Evolutionary conservation across 1,284 basidiomycete species (phyloP).

Genomic region (Microbotryum scabiosae): DNA sequence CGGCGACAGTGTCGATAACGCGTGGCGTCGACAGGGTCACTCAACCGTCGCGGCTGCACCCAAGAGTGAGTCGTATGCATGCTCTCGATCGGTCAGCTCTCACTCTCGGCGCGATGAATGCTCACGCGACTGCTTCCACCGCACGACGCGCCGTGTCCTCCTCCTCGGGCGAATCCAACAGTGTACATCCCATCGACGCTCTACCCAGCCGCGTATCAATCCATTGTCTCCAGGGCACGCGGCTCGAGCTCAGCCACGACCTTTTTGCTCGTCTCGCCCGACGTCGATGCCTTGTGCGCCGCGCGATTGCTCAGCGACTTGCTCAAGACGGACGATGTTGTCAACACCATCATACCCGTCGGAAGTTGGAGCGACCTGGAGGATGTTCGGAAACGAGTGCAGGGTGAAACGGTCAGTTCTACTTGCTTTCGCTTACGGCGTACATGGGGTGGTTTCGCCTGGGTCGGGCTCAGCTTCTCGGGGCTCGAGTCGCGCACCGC

Average conservation of each 20-base stretch:
- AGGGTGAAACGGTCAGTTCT: slow-evolving; percentile 58
- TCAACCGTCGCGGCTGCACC: too few relatives aligned
- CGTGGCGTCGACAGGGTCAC: too few relatives aligned
- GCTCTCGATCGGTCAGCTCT: too few relatives aligned
- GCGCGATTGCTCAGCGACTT: slow-evolving; percentile 80
- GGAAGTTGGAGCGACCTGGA: slow-evolving; percentile 73
- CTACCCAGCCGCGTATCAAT: slow-evolving; percentile 19
- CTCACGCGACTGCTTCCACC: too few relatives aligned
- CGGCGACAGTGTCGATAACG: too few relatives aligned
- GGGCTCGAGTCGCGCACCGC: too few relatives aligned
- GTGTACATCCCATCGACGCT: slow-evolving; percentile 17
- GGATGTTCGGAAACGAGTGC: slow-evolving; percentile 57
- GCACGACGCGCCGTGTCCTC: neutral
- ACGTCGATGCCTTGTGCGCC: slow-evolving; percentile 84
- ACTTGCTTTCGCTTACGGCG: neutral
- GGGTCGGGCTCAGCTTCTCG: too few relatives aligned
- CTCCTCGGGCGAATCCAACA: neutral
- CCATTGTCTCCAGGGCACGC: slow-evolving; percentile 23
- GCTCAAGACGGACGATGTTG: slow-evolving; percentile 86
- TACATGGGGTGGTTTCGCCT: too few relatives aligned
- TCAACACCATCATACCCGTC: slow-evolving; percentile 84
- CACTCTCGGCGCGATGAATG: too few relatives aligned
- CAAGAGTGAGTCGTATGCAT: too few relatives aligned
- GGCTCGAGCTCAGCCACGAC: slow-evolving; percentile 18
- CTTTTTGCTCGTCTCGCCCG: slow-evolving; percentile 72